Conservation (phyloP, 164 flowering plant species). For the Hamamelis virginiana region DNA sequence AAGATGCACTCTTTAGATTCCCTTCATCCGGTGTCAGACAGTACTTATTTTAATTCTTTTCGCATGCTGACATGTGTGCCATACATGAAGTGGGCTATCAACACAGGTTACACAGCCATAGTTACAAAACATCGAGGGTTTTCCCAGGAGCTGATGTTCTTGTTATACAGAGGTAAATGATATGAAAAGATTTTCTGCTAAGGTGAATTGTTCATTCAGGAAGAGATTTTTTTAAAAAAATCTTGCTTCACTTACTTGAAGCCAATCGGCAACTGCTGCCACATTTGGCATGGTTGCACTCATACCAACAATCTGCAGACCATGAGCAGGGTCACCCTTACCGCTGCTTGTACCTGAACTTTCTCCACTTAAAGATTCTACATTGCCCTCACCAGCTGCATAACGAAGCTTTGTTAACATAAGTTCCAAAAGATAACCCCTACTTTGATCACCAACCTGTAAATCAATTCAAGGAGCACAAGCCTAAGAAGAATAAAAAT, state of each 20-base stretch:
- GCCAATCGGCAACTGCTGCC: slow-evolving; percentile 96
- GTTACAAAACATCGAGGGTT: background rate
- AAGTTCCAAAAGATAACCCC: slow-evolving; percentile 95
- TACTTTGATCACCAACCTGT: slow-evolving; percentile 90
- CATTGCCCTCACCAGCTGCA: slow-evolving; percentile 89
- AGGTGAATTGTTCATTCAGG: background rate
- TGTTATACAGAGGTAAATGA: background rate
- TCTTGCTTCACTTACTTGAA: slow-evolving; percentile 59
- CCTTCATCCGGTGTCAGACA: too few relatives aligned
- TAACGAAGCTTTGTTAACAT: slow-evolving; percentile 95
- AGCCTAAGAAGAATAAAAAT: slow-evolving; percentile 6
- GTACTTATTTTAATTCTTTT: background rate
- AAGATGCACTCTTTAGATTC: background rate
- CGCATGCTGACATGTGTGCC: background rate
- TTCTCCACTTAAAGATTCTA: slow-evolving; percentile 72
- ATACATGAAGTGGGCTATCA: background rate
- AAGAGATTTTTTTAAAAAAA: background rate
- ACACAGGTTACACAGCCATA: background rate
- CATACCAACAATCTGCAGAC: slow-evolving; percentile 98
- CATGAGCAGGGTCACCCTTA: slow-evolving; percentile 66
- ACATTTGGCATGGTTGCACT: slow-evolving; percentile 99
- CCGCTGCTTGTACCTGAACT: slow-evolving; percentile 81
- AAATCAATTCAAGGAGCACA: slow-evolving; percentile 8
- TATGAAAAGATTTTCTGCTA: background rate
- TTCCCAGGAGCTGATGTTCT: background rate